Conservation (phyloP, 2,329 filamentous ascomycete genomes). For the Aspergillus neoniger region DNA sequence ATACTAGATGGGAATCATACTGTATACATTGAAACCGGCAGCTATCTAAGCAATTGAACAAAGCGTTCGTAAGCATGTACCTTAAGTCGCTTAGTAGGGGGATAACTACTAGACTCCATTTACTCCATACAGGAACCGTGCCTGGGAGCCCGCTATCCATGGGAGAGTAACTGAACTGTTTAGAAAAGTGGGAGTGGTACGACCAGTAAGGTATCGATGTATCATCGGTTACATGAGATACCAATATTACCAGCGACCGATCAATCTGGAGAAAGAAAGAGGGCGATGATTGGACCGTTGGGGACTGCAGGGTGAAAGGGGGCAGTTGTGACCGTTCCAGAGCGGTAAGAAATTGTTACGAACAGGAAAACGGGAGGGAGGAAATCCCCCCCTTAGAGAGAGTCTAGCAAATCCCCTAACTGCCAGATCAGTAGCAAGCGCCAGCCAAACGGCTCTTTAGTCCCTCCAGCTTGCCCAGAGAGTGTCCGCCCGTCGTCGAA, state of each 20-base stretch:
- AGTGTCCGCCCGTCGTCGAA: background rate
- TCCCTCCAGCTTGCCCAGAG: conserved; percentile 8
- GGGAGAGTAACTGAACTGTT: background rate
- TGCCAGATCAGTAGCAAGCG: conserved; percentile 17
- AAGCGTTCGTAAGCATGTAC: too few species aligned
- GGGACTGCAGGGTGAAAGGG: conserved; percentile 28
- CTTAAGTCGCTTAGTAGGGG: too few species aligned
- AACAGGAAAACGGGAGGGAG: conserved; percentile 12
- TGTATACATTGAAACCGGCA: too few species aligned
- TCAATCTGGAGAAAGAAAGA: conserved; percentile 22
- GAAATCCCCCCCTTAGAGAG: conserved; percentile 22
- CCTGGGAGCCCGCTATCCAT: conserved; percentile 2
- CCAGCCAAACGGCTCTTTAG: conserved; percentile 11
- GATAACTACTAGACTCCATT: background rate
- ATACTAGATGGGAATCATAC: background rate
- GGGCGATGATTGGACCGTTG: conserved; percentile 27
- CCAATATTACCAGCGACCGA: conserved; percentile 1
- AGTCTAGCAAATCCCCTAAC: conserved; percentile 15
- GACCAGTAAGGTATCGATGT: background rate
- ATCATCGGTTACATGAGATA: background rate
- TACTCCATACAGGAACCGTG: background rate
- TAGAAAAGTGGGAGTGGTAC: background rate
- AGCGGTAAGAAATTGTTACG: too few species aligned
- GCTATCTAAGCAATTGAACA: too few species aligned
- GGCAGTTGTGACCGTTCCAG: conserved; percentile 11